Evolutionary conservation across 2,329 filamentous ascomycete species (phyloP).

Genomic region (Pseudogymnoascus sp.): DNA sequence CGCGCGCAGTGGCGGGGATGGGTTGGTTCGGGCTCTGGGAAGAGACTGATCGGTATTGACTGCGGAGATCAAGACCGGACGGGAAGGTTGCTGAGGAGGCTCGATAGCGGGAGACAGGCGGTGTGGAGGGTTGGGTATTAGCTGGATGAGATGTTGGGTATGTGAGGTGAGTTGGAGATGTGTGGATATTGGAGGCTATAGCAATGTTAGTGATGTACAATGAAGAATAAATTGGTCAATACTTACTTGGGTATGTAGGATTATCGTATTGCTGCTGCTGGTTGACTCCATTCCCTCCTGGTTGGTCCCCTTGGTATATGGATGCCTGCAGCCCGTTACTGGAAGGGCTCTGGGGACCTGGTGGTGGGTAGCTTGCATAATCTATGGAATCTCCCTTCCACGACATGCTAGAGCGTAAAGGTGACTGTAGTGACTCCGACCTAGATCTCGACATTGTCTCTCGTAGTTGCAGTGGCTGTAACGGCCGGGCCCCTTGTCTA

Average conservation of each 20-base stretch:
- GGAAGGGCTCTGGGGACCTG: slow-evolving; percentile 39
- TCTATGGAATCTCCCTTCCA: slow-evolving; percentile 56
- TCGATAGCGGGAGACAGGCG: slow-evolving; percentile 39
- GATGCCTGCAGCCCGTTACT: slow-evolving; percentile 41
- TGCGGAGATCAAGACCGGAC: slow-evolving; percentile 39
- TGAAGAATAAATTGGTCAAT: slow-evolving; percentile 13
- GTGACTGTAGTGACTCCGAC: slow-evolving; percentile 51
- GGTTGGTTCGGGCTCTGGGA: slow-evolving; percentile 14
- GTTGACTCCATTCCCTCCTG: slow-evolving; percentile 35
- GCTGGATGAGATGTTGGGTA: slow-evolving; percentile 39
- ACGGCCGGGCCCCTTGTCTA: slow-evolving; percentile 41
- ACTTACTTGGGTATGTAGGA: slow-evolving; percentile 45
- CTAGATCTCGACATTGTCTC: slow-evolving; percentile 51
- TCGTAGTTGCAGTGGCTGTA: slow-evolving; percentile 52
- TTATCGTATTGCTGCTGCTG: slow-evolving; percentile 42
- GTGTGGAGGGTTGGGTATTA: slow-evolving; percentile 34
- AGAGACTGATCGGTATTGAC: slow-evolving; percentile 37
- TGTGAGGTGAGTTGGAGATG: slow-evolving; percentile 42
- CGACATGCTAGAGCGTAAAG: slow-evolving; percentile 52
- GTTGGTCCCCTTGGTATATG: slow-evolving; percentile 44
- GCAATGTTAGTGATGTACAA: slow-evolving; percentile 17
- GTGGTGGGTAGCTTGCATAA: slow-evolving; percentile 42
- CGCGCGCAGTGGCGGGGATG: slow-evolving; percentile 29
- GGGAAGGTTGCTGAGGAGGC: slow-evolving; percentile 43
- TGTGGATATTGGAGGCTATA: slow-evolving; percentile 39